Conservation (phyloP, 2,329 filamentous ascomycete species). For the Penicillium sp. region DNA sequence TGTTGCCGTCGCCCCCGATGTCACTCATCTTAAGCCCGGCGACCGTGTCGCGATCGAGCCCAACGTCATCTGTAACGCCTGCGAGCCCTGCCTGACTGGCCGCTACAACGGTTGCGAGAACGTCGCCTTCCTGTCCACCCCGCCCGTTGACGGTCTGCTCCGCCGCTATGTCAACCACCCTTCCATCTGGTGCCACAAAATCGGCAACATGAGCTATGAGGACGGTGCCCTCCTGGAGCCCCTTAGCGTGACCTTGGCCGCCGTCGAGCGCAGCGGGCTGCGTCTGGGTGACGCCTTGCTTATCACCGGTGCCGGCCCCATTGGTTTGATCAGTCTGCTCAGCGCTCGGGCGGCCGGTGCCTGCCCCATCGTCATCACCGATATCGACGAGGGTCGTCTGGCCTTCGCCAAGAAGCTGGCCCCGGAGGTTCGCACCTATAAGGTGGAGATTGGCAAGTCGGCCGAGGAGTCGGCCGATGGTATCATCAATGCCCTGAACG, state of each 20-base stretch:
- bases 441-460: constrained; percentile 40
- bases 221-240: constrained; percentile 89
- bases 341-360: constrained; percentile 85
- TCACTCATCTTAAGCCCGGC: constrained; percentile 73
- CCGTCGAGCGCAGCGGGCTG: constrained; percentile 77
- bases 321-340: constrained; percentile 83
- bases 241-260: constrained; percentile 82
- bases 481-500: constrained; percentile 68
- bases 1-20: constrained; percentile 70
- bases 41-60: constrained; percentile 94
- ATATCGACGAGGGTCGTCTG: constrained; percentile 84
- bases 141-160: constrained; percentile 81
- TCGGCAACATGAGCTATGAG: constrained; percentile 87
- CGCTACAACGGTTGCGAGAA: constrained; percentile 92
- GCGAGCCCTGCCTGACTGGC: constrained; percentile 86
- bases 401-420: constrained; percentile 81
- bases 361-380: constrained; percentile 87
- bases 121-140: constrained; percentile 85
- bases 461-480: constrained; percentile 69
- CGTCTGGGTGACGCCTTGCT: constrained; percentile 82
- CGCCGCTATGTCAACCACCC: constrained; percentile 94
- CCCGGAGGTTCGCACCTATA: constrained; percentile 74
- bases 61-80: constrained; percentile 86
- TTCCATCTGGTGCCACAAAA: constrained; percentile 93
- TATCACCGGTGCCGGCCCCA: constrained; percentile 89